Evolutionary conservation across 2,329 filamentous ascomycete species (phyloP), one percentile per base, ranked within the genome.

Genomic region (Sclerotinia borealis): DNA sequence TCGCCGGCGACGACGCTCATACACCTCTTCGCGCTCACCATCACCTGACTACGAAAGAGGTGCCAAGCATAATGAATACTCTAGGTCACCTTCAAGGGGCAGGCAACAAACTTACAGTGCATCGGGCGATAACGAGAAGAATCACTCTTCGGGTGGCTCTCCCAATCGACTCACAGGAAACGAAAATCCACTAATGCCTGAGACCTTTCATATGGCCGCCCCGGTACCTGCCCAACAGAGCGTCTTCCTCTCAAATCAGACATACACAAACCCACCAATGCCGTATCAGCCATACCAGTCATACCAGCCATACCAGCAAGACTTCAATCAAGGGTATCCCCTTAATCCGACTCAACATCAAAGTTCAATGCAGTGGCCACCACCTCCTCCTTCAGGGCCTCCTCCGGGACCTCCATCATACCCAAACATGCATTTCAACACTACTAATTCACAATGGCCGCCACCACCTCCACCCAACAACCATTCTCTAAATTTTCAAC

Each of bases 21-120:
- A 73, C 59, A 72, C 67, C 58, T 43, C 39, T 45, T 72, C 73
- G 50, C 67, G 70, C 7, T 73, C 72, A 17, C 66, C 64, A 17
- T 70, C 70, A 4, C 67, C 70, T 25, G 65, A 64, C n/a, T 61
- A 41, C 13, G 60, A 61, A 27, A 65, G 64, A 39, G 50, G 56
- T 49, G 65, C 66, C 34, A 58, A 63, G 29, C 41, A 49, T 45
- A 41, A 60, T 45, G 60, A 31, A 11, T 45, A 65, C 41, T 65
- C 65, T 50, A 63, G 63, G 11, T 65, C 64, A 34, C 59, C 62
- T 41, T 70, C 69, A 48, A 69, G 66, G 43, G 68, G 63, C 36
- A 69, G 68, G 43, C 64, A 49, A 56, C 63, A 47, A 64, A 63
- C 34, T 17, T 45, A 60, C 34, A 55, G 41, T 61, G 25, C 29